These are phyloP conservation scores for Suillus plorans DNA, from an alignment of 768 basidiomycete species.

Conservation along the genomic window DNA sequence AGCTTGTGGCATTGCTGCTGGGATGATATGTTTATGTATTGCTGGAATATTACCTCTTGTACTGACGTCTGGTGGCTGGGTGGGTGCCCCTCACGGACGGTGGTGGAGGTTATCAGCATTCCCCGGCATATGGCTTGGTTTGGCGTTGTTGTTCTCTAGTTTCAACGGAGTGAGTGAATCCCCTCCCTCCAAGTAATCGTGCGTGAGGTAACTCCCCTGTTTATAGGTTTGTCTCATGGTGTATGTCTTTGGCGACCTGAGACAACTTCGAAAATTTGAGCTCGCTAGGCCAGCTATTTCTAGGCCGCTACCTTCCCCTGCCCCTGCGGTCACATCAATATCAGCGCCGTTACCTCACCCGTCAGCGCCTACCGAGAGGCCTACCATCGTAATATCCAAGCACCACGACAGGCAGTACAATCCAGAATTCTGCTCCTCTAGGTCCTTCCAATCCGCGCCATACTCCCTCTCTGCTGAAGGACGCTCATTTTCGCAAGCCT, in stretches of 20 bases:
- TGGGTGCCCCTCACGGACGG: constrained; percentile 32
- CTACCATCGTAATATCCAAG: background rate
- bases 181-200: background rate
- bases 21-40: constrained; percentile 47
- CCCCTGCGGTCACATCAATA: constrained; percentile 7
- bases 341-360: constrained; percentile 15
- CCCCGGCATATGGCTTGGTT: constrained; percentile 70
- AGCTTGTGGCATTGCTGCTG: constrained; percentile 67
- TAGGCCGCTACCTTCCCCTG: constrained; percentile 30
- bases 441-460: constrained; percentile 14
- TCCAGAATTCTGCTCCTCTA: constrained; percentile 11
- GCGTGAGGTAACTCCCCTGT: background rate
- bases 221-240: constrained; percentile 65
- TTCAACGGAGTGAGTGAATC: constrained; percentile 55
- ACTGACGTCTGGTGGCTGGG: constrained; percentile 43
- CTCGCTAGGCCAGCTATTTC: constrained; percentile 69
- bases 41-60: constrained; percentile 53
- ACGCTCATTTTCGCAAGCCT: constrained; percentile 13
- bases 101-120: constrained; percentile 61
- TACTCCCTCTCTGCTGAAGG: background rate
- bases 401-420: constrained; percentile 2
- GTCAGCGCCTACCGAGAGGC: background rate
- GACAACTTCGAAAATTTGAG: constrained; percentile 78
- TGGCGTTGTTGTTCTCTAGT: constrained; percentile 60
- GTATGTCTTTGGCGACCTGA: constrained; percentile 76